Evolutionary conservation across 495 filamentous ascomycete genomes (phyloP), one percentile per base, ranked within the genome.

Genomic region (Daldinia loculata): DNA sequence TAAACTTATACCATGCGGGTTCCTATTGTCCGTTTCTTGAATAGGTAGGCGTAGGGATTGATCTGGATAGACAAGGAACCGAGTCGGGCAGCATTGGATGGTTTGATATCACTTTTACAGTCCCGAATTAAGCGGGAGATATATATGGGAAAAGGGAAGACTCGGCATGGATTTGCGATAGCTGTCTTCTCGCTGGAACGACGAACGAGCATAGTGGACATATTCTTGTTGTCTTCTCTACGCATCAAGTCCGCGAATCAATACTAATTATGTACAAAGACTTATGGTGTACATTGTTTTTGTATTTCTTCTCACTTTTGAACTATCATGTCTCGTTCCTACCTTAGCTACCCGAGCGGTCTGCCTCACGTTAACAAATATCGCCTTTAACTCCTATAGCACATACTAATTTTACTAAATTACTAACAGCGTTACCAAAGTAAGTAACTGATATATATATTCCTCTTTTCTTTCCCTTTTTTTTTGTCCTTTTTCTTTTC

Each of bases 11-110:
- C 63, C 62, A 58, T 56, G 50, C 59, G 45, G 67, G 63, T 50
- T 70, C 41, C 58, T 55, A 41, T 30, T 56, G 45, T 72, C 56
- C 61, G 61, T 62, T 72, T 74, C 56, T 74, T 74, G 58, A 64
- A 56, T 62, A 74, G 63, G 51, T 32, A 66, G 70, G 71, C 63
- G 65, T 60, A 57, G 55, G 26, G 34, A 14, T 55, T 48, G 43
- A 57, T 67, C 55, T 70, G 71, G 67, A 71, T 70, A 74, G 55
- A 66, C 67, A 70, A 48, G 67, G 63, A 59, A 56, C 60, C 26
- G 63, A 63, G 36, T 30, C 19, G 50, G 61, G 66, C 56, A 69
- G 56, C 61, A 63, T 73, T 56, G 70, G 56, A 72, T 38, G 65
- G 43, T 65, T 66, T 70, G 67, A 67, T 74, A 69, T 73, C 66